Evolutionary conservation across 73 alveolate species (phyloP).

Genomic region (Stentor roeselii): DNA sequence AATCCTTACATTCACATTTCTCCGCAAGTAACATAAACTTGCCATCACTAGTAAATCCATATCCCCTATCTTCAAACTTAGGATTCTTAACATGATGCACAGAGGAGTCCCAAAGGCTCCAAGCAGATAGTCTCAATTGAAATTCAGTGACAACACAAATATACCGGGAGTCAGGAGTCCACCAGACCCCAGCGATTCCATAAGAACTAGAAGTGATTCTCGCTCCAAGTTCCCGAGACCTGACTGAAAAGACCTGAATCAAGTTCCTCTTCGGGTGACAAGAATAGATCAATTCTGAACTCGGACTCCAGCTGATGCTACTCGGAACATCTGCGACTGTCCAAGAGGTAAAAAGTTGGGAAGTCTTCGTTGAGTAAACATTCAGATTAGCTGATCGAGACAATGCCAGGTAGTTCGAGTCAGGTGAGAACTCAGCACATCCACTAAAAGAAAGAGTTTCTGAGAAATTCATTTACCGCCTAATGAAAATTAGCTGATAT

Average conservation of each 20-base stretch:
- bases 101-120: conserved; percentile 62
- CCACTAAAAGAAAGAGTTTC: conserved; percentile 55
- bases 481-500: too few species aligned
- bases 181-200: conserved; percentile 73
- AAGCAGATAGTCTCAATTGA: conserved; percentile 73
- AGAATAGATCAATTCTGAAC: conserved; percentile 64
- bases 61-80: conserved; percentile 66
- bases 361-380: not conserved
- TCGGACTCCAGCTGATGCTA: conserved; percentile 86
- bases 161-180: conserved; percentile 95
- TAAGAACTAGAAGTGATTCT: conserved; percentile 63
- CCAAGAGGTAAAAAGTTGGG: not conserved
- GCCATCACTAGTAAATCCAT: conserved; percentile 77
- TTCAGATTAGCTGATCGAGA: conserved; percentile 9
- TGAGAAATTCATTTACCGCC: conserved; percentile 71
- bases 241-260: conserved; percentile 66
- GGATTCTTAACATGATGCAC: conserved; percentile 32
- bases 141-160: conserved; percentile 81
- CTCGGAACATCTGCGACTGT: conserved; percentile 60
- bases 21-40: conserved; percentile 95
- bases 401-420: conserved; percentile 51
- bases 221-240: conserved; percentile 73
- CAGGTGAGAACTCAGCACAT: conserved; percentile 56
- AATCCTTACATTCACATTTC: conserved; percentile 85
- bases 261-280: conserved; percentile 60